phyloP scores from a whole-genome alignment of 2,329 filamentous ascomycete genomes.

The Dactylellina drechsleri region DNA sequence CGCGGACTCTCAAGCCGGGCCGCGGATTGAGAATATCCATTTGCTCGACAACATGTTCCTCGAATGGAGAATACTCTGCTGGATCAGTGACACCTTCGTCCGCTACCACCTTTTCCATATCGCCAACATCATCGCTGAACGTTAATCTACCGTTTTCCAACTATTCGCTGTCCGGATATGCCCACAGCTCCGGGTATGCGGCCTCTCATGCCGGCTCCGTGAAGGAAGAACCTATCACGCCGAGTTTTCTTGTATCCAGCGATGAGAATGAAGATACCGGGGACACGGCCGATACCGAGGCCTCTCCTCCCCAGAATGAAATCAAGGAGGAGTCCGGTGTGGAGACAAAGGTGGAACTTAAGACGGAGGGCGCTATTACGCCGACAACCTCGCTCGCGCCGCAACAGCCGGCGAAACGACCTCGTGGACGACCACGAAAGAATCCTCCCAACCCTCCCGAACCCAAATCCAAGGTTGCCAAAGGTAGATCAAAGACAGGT shows the following conservation, averaged over 20 bases:
- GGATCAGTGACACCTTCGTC: slow-evolving; percentile 50
- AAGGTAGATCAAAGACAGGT: slow-evolving; percentile 77
- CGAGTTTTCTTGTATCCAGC: slow-evolving; percentile 38
- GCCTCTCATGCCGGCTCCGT: slow-evolving; percentile 45
- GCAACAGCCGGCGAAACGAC: slow-evolving; percentile 66
- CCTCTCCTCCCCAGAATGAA: slow-evolving; percentile 48
- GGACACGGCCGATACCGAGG: slow-evolving; percentile 45
- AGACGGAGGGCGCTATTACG: slow-evolving; percentile 25
- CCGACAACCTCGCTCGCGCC: slow-evolving; percentile 29
- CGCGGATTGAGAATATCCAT: slow-evolving; percentile 51
- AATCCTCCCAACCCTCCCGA: slow-evolving; percentile 73
- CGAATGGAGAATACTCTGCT: slow-evolving; percentile 50
- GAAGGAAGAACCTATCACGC: slow-evolving; percentile 52
- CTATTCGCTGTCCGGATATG: slow-evolving; percentile 34
- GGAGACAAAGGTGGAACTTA: slow-evolving; percentile 36
- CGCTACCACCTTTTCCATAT: slow-evolving; percentile 50
- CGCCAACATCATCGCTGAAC: slow-evolving; percentile 49
- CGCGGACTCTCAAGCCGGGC: slow-evolving; percentile 26
- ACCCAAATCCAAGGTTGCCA: slow-evolving; percentile 75
- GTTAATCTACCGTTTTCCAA: slow-evolving; percentile 39
- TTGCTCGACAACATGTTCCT: slow-evolving; percentile 50
- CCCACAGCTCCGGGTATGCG: slow-evolving; percentile 32
- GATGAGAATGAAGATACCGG: slow-evolving; percentile 45
- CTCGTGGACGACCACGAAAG: slow-evolving; percentile 83
- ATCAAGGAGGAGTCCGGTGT: slow-evolving; percentile 22